These are phyloP conservation scores for Emericellopsis atlantica DNA, from an alignment of 2,329 filamentous ascomycete genomes.

Conservation along the genomic window DNA sequence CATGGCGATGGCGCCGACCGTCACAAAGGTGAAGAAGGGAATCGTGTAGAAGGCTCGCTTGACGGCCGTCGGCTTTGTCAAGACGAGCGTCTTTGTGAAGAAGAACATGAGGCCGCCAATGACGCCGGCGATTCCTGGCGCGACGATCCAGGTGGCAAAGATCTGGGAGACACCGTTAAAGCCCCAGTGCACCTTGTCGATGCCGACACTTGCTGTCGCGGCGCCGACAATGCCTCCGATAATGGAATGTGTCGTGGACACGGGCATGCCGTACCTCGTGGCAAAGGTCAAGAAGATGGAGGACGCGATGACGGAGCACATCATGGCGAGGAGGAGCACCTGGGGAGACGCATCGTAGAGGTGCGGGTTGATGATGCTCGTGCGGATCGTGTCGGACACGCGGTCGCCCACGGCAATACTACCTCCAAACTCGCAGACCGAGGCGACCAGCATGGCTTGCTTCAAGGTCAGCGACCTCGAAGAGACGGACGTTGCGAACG, in stretches of 20 bases:
- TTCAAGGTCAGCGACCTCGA: conserved; percentile 31
- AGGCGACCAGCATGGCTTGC: conserved; percentile 29
- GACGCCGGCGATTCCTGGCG: conserved; percentile 18
- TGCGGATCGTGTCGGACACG: conserved; percentile 31
- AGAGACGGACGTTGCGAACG: conserved; percentile 31
- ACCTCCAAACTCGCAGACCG: conserved; percentile 29
- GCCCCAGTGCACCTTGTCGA: conserved; percentile 20
- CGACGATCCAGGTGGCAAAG: conserved; percentile 23
- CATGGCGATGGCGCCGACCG: conserved; percentile 24
- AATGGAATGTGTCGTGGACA: conserved; percentile 41
- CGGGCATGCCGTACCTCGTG: conserved; percentile 35
- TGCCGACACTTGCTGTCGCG: conserved; percentile 21
- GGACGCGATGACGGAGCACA: conserved; percentile 37
- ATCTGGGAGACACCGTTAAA: conserved; percentile 22
- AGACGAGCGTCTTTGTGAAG: conserved; percentile 18
- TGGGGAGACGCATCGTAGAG: conserved; percentile 28
- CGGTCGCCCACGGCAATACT: conserved; percentile 23
- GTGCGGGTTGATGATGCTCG: conserved; percentile 28
- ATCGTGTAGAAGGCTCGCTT: conserved; percentile 20
- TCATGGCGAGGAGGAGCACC: conserved; percentile 40
- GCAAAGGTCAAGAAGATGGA: conserved; percentile 39
- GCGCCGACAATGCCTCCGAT: conserved; percentile 27
- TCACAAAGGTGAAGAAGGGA: conserved; percentile 23
- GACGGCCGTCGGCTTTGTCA: conserved; percentile 15
- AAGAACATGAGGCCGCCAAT: conserved; percentile 19